A percentile compares a stretch with the other conserved stretches of the same genome.
Evolutionary conservation across 192 early-diverging fungal species (phyloP).

Genomic region (Geosiphon pyriformis): DNA sequence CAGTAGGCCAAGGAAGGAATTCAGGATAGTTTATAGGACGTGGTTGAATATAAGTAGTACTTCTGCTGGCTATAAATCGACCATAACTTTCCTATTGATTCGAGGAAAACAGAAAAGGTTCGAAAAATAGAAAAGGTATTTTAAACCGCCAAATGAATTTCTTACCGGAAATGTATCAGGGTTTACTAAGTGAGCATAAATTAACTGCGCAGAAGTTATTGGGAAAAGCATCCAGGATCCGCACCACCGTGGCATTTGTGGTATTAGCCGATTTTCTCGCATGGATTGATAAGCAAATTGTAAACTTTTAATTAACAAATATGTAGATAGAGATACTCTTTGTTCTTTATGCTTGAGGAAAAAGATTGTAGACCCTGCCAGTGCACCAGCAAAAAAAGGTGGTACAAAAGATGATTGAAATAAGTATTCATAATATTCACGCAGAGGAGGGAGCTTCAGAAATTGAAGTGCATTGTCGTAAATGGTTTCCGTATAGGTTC

Average conservation of each 20-base stretch:
- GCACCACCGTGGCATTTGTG: conserved; percentile 17
- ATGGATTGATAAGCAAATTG: conserved; percentile 10
- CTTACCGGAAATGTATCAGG: conserved; percentile 19
- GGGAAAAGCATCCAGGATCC: conserved; percentile 22
- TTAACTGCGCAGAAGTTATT: conserved; percentile 14
- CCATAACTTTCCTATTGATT: not conserved
- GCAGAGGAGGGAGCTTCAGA: not conserved
- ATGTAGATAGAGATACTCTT: not conserved
- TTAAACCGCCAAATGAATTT: too few species aligned
- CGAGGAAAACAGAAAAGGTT: not conserved
- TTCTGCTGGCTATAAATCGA: conserved; percentile 6
- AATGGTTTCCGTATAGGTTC: not conserved
- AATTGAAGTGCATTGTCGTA: not conserved
- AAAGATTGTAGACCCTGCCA: conserved; percentile 5
- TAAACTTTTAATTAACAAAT: conserved; percentile 13
- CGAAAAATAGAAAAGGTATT: too few species aligned
- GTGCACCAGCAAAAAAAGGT: conserved; percentile 7
- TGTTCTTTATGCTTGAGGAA: not conserved
- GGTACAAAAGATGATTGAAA: conserved; percentile 5
- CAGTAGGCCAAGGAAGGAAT: conserved; percentile 7
- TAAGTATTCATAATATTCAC: not conserved
- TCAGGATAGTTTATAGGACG: conserved; percentile 3
- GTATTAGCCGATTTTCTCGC: conserved; percentile 11
- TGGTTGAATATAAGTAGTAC: conserved; percentile 9
- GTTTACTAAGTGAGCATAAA: conserved; percentile 13